phyloP scores from a whole-genome alignment of 257 asterid species.

The Solanum habrochaites region DNA sequence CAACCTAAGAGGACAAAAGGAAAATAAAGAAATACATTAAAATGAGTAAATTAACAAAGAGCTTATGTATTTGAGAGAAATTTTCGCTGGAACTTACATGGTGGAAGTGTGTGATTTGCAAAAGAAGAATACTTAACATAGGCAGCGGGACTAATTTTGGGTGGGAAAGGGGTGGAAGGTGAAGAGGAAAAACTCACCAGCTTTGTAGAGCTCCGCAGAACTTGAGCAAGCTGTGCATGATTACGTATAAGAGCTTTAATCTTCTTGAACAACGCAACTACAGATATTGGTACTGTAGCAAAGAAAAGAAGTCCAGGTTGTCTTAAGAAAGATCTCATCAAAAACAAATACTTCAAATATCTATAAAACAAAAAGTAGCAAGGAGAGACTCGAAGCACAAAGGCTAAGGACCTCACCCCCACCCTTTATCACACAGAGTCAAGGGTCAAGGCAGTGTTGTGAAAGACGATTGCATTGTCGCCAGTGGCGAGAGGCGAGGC shows the following conservation, averaged over 20 bases:
- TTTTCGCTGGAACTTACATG: background rate
- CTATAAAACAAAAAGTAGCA: background rate
- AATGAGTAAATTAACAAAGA: background rate
- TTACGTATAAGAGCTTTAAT: slow-evolving; percentile 43
- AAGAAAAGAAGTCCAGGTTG: background rate
- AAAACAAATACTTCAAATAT: background rate
- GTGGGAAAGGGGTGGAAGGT: background rate
- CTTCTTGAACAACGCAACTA: slow-evolving; percentile 77
- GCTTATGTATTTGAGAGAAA: background rate
- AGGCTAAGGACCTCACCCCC: background rate
- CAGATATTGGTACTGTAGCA: slow-evolving; percentile 60
- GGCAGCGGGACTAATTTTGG: background rate
- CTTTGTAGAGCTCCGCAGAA: slow-evolving; percentile 52
- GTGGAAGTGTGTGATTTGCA: background rate
- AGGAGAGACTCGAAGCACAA: background rate
- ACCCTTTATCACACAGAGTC: background rate
- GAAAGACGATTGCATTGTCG: background rate
- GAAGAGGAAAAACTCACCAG: slow-evolving; percentile 31
- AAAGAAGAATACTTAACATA: background rate
- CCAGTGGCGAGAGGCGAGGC: background rate
- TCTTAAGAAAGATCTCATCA: background rate
- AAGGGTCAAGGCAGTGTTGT: background rate
- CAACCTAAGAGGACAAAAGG: slow-evolving; percentile 31
- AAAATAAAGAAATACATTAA: background rate
- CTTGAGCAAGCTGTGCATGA: slow-evolving; percentile 52